These are phyloP conservation scores for Heliosperma pusillum DNA, from an alignment of 148 eudicot species.

Conservation along the genomic window DNA sequence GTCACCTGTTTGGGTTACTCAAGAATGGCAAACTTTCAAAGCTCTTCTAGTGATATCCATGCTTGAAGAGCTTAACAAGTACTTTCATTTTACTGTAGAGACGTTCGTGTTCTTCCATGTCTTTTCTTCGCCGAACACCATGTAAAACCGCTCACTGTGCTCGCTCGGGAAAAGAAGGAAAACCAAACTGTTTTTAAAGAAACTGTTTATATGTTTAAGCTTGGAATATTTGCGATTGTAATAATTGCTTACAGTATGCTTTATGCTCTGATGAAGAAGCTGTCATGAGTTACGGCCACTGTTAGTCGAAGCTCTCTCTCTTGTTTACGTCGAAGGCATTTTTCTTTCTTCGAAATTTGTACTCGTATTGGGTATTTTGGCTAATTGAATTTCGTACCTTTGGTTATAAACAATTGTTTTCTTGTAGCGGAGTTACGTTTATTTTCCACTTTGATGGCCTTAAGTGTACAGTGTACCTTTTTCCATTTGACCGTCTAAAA, in stretches of 20 bases:
- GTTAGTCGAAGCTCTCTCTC: not conserved
- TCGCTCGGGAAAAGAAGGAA: not conserved
- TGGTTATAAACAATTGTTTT: too few species aligned
- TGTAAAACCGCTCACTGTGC: conserved; percentile 1
- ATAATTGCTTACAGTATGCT: not conserved
- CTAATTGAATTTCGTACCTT: too few species aligned
- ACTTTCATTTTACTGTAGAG: not conserved
- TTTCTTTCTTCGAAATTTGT: too few species aligned
- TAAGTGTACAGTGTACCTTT: too few species aligned
- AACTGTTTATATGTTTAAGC: not conserved
- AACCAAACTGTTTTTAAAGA: not conserved
- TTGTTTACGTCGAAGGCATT: too few species aligned
- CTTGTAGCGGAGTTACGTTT: too few species aligned
- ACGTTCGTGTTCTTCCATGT: not conserved
- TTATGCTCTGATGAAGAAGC: not conserved
- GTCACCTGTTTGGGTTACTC: conserved; percentile 2
- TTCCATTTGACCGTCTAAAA: too few species aligned
- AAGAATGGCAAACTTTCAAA: conserved; percentile 22
- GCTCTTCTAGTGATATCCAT: conserved; percentile 7
- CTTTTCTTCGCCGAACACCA: not conserved
- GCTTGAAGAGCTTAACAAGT: conserved; percentile 18
- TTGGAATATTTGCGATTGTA: not conserved
- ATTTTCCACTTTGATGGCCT: not conserved
- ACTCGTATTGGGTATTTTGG: too few species aligned
- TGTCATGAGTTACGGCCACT: not conserved